These are phyloP conservation scores for Psilocybe tampanensis DNA, from an alignment of 768 basidiomycete species.

Conservation along the genomic window DNA sequence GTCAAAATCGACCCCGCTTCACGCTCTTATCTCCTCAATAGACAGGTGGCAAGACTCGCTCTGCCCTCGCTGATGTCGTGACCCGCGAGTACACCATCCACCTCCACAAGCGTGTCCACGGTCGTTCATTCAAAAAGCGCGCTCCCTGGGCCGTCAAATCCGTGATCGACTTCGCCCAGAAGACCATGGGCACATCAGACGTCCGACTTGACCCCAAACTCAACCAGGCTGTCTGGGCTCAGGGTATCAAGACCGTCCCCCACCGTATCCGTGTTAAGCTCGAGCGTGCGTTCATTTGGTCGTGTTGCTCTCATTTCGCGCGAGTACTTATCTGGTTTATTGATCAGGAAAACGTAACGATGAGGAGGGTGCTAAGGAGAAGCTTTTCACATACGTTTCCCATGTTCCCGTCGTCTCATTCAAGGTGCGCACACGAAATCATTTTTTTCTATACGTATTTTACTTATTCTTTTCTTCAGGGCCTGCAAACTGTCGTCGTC, in stretches of 20 bases:
- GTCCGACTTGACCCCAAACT: conserved; percentile 94
- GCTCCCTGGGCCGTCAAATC: conserved; percentile 97
- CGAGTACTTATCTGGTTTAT: conserved; percentile 8
- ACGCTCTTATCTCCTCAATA: conserved; percentile 22
- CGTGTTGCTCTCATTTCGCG: not conserved
- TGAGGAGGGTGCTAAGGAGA: conserved; percentile 98
- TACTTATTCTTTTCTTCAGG: conserved; percentile 43
- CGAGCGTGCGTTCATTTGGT: conserved; percentile 60
- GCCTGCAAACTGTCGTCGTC: conserved; percentile 80
- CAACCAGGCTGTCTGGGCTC: conserved; percentile 95
- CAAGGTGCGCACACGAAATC: conserved; percentile 64
- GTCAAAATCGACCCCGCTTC: not conserved
- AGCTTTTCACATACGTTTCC: conserved; percentile 90
- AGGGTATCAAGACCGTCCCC: conserved; percentile 93
- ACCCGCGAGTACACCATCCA: conserved; percentile 99
- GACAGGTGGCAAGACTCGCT: conserved; percentile 87
- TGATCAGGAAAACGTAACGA: conserved; percentile 94
- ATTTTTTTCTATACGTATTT: not conserved
- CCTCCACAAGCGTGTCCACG: conserved; percentile 93
- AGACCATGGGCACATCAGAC: conserved; percentile 94
- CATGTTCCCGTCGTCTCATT: conserved; percentile 77
- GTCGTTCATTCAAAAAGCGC: conserved; percentile 95
- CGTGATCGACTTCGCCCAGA: conserved; percentile 87
- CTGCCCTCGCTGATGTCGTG: conserved; percentile 97
- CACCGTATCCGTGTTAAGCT: conserved; percentile 91